A percentile compares a stretch with the other conserved stretches of the same genome.
Evolutionary conservation across 768 basidiomycete genomes (phyloP).

Genomic region (Hypsizygus marmoreus): DNA sequence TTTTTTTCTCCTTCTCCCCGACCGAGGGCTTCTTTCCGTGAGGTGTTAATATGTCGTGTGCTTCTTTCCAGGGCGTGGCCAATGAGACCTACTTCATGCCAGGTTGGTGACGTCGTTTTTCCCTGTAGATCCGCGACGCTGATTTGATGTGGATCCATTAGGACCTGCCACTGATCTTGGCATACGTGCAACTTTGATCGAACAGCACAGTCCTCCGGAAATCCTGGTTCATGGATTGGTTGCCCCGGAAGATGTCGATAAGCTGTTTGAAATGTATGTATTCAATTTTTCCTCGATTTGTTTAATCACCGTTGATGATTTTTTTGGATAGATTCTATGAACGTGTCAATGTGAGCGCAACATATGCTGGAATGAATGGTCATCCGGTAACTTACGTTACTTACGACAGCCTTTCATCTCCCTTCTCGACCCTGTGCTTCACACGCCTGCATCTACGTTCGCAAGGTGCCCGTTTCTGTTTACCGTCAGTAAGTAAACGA

Average conservation of each 20-base stretch:
- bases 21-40: not conserved
- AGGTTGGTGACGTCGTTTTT: slow-evolving; percentile 38
- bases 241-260: slow-evolving; percentile 75
- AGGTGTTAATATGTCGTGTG: slow-evolving; percentile 12
- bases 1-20: slow-evolving; percentile 3
- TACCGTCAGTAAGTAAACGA: slow-evolving; percentile 69
- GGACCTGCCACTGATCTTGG: slow-evolving; percentile 74
- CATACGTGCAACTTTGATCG: slow-evolving; percentile 71
- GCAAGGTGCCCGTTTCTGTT: slow-evolving; percentile 88
- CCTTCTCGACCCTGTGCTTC: slow-evolving; percentile 77
- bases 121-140: not conserved
- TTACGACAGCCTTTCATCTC: slow-evolving; percentile 61
- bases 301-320: slow-evolving; percentile 10
- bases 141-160: slow-evolving; percentile 19
- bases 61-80: slow-evolving; percentile 63
- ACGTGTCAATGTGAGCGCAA: slow-evolving; percentile 61
- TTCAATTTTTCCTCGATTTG: slow-evolving; percentile 1
- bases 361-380: not conserved
- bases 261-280: slow-evolving; percentile 79
- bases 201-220: slow-evolving; percentile 78
- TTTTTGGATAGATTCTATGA: slow-evolving; percentile 62
- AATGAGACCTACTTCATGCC: slow-evolving; percentile 82
- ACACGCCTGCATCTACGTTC: slow-evolving; percentile 78
- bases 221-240: slow-evolving; percentile 82
- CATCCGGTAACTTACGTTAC: not conserved